Evolutionary conservation across 2,329 filamentous ascomycete genomes (phyloP).

Genomic region (Scytalidium lignicola): DNA sequence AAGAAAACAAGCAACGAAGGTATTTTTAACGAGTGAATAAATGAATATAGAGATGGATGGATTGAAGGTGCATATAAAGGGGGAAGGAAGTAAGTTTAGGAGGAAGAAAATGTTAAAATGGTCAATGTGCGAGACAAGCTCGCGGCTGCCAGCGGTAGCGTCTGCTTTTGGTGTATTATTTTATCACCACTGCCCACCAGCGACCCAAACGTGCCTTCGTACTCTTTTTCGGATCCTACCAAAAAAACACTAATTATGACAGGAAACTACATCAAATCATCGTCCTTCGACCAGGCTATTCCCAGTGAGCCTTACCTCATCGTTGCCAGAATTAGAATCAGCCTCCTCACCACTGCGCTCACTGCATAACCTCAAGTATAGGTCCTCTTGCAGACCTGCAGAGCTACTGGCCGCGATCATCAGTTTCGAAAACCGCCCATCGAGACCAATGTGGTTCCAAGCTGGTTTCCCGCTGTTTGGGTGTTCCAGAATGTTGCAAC

Average conservation of each 20-base stretch:
- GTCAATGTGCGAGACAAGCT: background rate
- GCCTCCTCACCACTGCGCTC: background rate
- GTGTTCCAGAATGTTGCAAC: background rate
- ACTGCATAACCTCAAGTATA: background rate
- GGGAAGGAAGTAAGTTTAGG: background rate
- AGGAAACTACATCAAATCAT: no score
- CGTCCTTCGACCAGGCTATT: no score
- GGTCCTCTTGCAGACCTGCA: background rate
- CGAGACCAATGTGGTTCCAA: background rate
- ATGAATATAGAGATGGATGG: conserved; percentile 1
- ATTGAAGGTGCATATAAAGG: background rate
- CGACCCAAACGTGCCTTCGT: no score
- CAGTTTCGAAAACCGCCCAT: background rate
- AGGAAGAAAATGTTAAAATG: no score
- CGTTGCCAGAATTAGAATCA: background rate
- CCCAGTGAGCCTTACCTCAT: background rate
- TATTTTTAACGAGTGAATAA: background rate
- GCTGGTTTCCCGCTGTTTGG: no score
- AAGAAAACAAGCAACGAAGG: background rate
- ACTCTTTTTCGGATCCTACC: no score
- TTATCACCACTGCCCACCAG: no score
- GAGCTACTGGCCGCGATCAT: background rate
- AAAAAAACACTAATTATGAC: no score
- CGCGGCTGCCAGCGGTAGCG: background rate
- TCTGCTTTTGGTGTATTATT: background rate